Base-by-base conservation (phyloP, 345 rosid species). In the Aquilaria malaccensis region DNA sequence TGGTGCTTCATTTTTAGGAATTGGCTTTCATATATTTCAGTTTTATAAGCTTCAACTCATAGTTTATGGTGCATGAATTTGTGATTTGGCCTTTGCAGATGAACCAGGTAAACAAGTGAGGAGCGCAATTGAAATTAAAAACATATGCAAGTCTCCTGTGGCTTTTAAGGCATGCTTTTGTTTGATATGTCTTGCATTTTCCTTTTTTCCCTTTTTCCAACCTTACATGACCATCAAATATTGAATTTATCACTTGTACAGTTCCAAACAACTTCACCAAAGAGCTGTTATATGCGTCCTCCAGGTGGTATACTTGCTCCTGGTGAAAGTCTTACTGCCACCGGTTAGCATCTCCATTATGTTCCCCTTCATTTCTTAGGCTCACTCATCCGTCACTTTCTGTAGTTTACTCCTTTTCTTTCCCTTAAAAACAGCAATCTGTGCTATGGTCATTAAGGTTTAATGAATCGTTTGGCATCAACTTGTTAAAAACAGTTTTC, bases 241-340 rank as follows among this genome's bases (percentile, higher is more conserved):
- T n/a, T 53, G 10, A 45, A 7, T 45, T 62, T 52, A 57, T 49
- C 13, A 54, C 30, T 69, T 52, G 53, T 68, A 33, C 61, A 87
- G 95, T 87, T 87, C 74, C 95, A 87, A 77, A 87, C 95, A 10
- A 87, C 95, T 62, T 88, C 81, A 33, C 94, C 94, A 15, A 86
- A 86, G 74, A 86, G 89, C 67, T 84, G 89, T 64, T 84, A 79
- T 71, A 87, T 87, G 95, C 86, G 95, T 32, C 90, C 90, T 52
- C 91, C 91, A 0, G 95, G 90, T 46, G 84, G 80, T 32, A 75
- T 80, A 41, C 95, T 87, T 49, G 74, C 85, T 67, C 88, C 95
- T 4, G 85, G 90, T 47, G 90, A 87, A 76, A 80, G 76, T 70
- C 60, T 87, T 60, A 74, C 80, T 10, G 88, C 95, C 41, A 82